Evolutionary conservation across 78 protist genomes (phyloP).

Genomic region (Corallochytrium limacisporum): DNA sequence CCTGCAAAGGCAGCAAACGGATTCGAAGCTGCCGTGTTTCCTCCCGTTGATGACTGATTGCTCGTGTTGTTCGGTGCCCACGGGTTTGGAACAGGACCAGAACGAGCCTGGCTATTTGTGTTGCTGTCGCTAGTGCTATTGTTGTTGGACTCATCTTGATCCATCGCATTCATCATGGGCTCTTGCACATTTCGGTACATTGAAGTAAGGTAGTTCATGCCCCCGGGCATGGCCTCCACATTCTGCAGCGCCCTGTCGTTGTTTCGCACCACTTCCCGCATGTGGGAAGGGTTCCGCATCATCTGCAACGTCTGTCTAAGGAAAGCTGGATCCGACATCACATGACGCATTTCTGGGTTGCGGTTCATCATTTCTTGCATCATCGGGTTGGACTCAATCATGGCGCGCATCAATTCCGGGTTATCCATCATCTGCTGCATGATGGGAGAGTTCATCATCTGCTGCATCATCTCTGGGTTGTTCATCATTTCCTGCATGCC

Average conservation of each 20-base stretch:
- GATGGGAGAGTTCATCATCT: conserved; percentile 6
- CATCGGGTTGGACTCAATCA: not conserved
- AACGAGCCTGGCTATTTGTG: not conserved
- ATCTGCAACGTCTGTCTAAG: not conserved
- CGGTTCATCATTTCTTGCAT: not conserved
- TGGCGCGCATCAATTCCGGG: not conserved
- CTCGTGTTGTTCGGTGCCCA: conserved; percentile 2
- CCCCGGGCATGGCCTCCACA: not conserved
- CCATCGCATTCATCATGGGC: not conserved
- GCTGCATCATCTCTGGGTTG: conserved; percentile 2
- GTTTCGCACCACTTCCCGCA: conserved; percentile 1
- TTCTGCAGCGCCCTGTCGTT: conserved; percentile 16
- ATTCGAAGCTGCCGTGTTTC: conserved; percentile 1
- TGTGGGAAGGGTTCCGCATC: conserved; percentile 1
- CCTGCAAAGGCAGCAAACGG: conserved; percentile 11
- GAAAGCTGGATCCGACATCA: not conserved
- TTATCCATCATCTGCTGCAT: conserved; percentile 10
- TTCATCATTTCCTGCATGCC: not conserved
- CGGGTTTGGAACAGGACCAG: not conserved
- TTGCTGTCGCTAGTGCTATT: not conserved
- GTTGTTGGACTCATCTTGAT: not conserved
- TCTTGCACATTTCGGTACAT: conserved; percentile 14
- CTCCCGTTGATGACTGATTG: no score
- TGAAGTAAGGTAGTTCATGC: not conserved
- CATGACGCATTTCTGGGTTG: not conserved